Conservation (phyloP, 1,284 basidiomycete genomes). For the Sphagnurus paluster region DNA sequence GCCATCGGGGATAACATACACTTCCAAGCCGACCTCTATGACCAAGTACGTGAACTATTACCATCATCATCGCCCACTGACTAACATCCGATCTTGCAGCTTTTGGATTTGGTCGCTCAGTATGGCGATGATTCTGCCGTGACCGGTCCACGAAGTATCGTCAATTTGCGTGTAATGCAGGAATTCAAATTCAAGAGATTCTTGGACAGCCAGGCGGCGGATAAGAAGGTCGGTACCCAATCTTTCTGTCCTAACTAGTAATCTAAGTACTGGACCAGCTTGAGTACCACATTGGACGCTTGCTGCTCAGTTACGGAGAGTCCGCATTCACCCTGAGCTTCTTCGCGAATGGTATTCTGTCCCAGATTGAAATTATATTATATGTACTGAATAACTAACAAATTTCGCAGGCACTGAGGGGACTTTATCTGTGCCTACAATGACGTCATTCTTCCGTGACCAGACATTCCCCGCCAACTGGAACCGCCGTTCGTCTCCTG, state of each 20-base stretch:
- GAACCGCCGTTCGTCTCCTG: constrained; percentile 10
- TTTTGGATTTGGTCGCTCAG: constrained; percentile 9
- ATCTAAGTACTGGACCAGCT: constrained; percentile 3
- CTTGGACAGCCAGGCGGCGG: constrained; percentile 7
- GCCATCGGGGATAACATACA: constrained; percentile 16
- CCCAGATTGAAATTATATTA: neutral
- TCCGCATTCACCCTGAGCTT: constrained; percentile 17
- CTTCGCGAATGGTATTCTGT: constrained; percentile 19
- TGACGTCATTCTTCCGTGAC: constrained; percentile 19
- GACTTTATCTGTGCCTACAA: constrained; percentile 11
- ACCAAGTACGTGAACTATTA: constrained; percentile 1
- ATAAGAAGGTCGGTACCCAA: constrained; percentile 7
- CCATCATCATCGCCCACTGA: neutral
- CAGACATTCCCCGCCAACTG: constrained; percentile 16
- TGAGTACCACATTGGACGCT: constrained; percentile 16
- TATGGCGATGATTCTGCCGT: constrained; percentile 14
- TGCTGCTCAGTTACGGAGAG: constrained; percentile 17
- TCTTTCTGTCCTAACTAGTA: neutral
- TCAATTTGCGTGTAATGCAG: constrained; percentile 6
- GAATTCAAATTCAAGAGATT: constrained; percentile 17
- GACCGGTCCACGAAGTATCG: constrained; percentile 15
- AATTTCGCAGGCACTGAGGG: constrained; percentile 18
- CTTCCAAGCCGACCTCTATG: constrained; percentile 11
- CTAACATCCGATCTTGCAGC: constrained; percentile 2
- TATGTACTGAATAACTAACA: neutral